phyloP scores from a whole-genome alignment of 192 early-diverging fungal species.

The Backusella australiensis region DNA sequence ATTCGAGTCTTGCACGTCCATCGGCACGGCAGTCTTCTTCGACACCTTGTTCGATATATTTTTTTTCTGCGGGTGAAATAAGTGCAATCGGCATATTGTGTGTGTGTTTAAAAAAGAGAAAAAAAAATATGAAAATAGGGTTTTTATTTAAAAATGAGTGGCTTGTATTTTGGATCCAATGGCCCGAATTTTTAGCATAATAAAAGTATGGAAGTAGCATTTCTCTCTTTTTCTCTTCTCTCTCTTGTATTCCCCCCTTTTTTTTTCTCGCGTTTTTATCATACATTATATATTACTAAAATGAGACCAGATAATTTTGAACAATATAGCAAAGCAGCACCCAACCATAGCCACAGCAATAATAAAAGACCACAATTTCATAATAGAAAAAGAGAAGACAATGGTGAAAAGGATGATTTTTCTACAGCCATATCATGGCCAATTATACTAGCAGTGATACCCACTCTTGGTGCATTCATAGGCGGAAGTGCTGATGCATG shows the following conservation, averaged over 20 bases:
- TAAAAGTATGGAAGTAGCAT: neutral
- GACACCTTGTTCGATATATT: constrained; percentile 83
- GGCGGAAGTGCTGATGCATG: constrained; percentile 59
- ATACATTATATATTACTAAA: neutral
- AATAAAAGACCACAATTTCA: neutral
- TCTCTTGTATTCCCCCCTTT: too few relatives aligned
- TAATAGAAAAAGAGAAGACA: neutral
- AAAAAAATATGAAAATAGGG: neutral
- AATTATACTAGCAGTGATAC: constrained; percentile 55
- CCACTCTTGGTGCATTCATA: constrained; percentile 54
- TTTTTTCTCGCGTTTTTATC: neutral
- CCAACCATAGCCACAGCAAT: neutral
- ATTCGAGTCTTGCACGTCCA: constrained; percentile 78
- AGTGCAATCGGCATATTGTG: constrained; percentile 26
- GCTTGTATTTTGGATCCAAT: neutral
- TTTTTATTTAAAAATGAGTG: neutral
- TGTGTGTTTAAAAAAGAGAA: neutral
- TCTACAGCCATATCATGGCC: constrained; percentile 46
- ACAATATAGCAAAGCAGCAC: neutral
- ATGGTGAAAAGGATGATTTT: neutral
- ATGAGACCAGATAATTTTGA: constrained; percentile 4
- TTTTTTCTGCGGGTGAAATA: constrained; percentile 77
- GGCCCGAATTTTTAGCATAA: neutral
- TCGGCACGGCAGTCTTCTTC: constrained; percentile 82
- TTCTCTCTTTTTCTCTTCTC: neutral